Conservation (phyloP, 169 alveolate species). For the Plasmodium ovale region DNA sequence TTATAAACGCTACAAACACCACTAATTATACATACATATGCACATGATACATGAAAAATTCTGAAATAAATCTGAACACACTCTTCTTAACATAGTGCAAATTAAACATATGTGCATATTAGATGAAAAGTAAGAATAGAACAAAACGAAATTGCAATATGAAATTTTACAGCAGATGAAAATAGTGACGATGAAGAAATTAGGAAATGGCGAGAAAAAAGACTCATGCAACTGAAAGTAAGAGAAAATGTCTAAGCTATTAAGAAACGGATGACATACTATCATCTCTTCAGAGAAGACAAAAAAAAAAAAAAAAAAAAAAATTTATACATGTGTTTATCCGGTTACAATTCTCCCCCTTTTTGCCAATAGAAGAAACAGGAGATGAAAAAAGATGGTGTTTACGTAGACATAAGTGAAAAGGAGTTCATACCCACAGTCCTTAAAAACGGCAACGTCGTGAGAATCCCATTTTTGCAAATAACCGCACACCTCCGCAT, state of each 20-base stretch:
- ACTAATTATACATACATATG: background rate
- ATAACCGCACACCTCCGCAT: background rate
- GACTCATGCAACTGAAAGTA: conserved; percentile 59
- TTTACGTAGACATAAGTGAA: conserved; percentile 61
- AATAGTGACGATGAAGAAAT: conserved; percentile 74
- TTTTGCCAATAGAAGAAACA: conserved; percentile 31
- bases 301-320: background rate
- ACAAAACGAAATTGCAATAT: conserved; percentile 1
- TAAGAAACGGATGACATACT: too few relatives aligned
- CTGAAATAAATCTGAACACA: too few relatives aligned
- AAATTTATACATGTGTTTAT: background rate
- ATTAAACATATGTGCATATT: background rate
- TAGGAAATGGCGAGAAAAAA: conserved; percentile 59
- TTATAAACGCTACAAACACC: too few relatives aligned
- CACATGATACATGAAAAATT: too few relatives aligned
- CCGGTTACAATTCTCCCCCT: background rate
- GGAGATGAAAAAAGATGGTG: conserved; percentile 74
- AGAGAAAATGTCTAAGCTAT: background rate
- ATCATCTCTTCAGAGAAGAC: too few relatives aligned
- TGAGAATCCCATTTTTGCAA: background rate
- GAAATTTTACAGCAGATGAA: conserved; percentile 47
- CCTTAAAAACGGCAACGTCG: conserved; percentile 46
- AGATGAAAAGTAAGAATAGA: background rate
- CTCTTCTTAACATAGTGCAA: too few relatives aligned
- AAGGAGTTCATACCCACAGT: conserved; percentile 63